These are phyloP conservation scores for Solanum peruvianum DNA, from an alignment of 257 asterid genomes.

Conservation along the genomic window DNA sequence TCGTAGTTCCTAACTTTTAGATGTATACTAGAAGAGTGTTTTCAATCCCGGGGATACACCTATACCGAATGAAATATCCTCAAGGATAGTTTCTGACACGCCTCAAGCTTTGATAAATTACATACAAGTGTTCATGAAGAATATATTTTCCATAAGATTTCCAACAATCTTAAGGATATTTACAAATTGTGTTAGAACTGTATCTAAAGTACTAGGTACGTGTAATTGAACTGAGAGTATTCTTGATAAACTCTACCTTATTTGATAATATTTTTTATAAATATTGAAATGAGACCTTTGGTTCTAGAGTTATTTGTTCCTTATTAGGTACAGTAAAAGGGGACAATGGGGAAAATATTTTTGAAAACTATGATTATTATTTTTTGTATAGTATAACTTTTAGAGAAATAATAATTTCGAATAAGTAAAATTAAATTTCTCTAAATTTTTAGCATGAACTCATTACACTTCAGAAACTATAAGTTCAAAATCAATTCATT, in stretches of 20 bases:
- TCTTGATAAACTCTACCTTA: not conserved
- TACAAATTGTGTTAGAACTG: not conserved
- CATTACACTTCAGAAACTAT: too few species aligned
- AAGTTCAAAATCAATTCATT: too few species aligned
- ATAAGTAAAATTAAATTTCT: not conserved
- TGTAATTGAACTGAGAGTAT: too few species aligned
- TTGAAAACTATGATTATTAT: too few species aligned
- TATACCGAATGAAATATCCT: not conserved
- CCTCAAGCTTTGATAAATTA: not conserved
- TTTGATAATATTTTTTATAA: not conserved
- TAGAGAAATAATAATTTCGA: too few species aligned
- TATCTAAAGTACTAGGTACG: not conserved
- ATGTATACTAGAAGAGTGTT: not conserved
- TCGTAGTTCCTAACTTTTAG: too few species aligned
- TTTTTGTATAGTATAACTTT: not conserved
- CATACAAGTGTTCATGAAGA: not conserved
- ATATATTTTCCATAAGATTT: not conserved
- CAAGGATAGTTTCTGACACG: not conserved
- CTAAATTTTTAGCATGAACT: too few species aligned
- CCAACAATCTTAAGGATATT: not conserved
- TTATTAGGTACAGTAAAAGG: not conserved
- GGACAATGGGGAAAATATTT: not conserved
- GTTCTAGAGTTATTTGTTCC: not conserved
- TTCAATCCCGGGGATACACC: too few species aligned
- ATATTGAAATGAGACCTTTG: not conserved